phyloP scores from a whole-genome alignment of 257 asterid species.

The Solanum paucissectum region DNA sequence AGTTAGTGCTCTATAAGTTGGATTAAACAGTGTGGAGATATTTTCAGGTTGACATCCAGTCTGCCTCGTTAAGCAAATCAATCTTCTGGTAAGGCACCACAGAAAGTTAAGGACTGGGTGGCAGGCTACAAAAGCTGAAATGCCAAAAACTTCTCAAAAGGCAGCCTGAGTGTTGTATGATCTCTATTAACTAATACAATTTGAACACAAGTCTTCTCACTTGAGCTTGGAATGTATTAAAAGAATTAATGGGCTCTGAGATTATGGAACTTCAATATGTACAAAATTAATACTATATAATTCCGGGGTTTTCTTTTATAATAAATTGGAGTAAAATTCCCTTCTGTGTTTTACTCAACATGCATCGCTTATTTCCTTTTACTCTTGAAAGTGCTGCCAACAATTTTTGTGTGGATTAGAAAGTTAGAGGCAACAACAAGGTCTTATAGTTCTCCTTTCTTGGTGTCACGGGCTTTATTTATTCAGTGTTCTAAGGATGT shows the following conservation, averaged over 20 bases:
- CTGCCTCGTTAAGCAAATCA: not conserved
- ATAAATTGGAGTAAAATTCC: not conserved
- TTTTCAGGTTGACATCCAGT: not conserved
- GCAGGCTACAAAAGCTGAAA: not conserved
- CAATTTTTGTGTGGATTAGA: not conserved
- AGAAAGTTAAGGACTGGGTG: not conserved
- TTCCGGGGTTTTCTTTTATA: not conserved
- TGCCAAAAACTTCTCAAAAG: not conserved
- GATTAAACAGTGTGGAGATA: not conserved
- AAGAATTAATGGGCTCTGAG: not conserved
- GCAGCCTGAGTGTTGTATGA: not conserved
- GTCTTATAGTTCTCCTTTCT: not conserved
- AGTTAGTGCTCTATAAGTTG: not conserved
- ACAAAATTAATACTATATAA: not conserved
- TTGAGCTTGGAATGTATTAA: not conserved
- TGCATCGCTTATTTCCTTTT: not conserved
- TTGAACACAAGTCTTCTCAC: not conserved
- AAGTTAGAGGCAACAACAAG: not conserved
- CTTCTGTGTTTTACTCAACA: not conserved
- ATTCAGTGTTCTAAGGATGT: not conserved
- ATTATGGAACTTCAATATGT: not conserved
- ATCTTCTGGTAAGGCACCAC: not conserved
- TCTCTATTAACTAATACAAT: not conserved
- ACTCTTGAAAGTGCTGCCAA: not conserved
- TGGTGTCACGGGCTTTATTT: not conserved